Evolutionary conservation across 768 basidiomycete species (phyloP), one percentile per base, ranked within the genome.

Genomic region (Termitomyces sp.): DNA sequence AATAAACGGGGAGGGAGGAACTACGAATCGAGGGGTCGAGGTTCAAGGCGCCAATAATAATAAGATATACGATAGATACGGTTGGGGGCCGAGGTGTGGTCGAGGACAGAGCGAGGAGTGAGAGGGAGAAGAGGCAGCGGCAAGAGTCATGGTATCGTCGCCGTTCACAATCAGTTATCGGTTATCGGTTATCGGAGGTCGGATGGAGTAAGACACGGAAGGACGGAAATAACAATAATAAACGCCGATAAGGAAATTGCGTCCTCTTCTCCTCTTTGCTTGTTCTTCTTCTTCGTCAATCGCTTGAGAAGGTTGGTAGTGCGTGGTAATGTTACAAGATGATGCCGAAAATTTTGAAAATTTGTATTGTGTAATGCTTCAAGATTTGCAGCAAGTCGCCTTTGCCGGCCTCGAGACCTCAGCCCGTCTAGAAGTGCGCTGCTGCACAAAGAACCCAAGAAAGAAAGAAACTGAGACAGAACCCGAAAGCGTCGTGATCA

Each of bases 61-160:
- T 44, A 43, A 54, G 43, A 46, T 43, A 54, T 54, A 54, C 53
- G 53, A 54, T 54, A 54, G 53, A 54, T 53, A 53, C 26, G 36
- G 39, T 14, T 22, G 9, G 31, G 12, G 13, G 9, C 18, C 20
- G 14, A 10, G 37, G 26, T 32, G 10, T 7, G 24, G 52, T 43
- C 29, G 14, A 39, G 41, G 27, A 8, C 24, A 16, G 29, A 20
- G n/a, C 12, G 26, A 36, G 26, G 8, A 12, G 24, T 12, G 24
- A 26, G 24, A 18, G 6, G 24, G 20, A 24, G 44, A 29, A 20
- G 22, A 16, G 9, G 16, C 16, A 29, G 18, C 5, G 8, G 26
- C 24, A 32, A 10, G 47, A 14, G 16, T 27, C 4, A 22, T 39
- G 50, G 36, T 39, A 51, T 51, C 50, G 36, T 51, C 36, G 36